These are phyloP conservation scores for Talaromyces thailandensis DNA, from an alignment of 495 filamentous ascomycete genomes.

Conservation along the genomic window DNA sequence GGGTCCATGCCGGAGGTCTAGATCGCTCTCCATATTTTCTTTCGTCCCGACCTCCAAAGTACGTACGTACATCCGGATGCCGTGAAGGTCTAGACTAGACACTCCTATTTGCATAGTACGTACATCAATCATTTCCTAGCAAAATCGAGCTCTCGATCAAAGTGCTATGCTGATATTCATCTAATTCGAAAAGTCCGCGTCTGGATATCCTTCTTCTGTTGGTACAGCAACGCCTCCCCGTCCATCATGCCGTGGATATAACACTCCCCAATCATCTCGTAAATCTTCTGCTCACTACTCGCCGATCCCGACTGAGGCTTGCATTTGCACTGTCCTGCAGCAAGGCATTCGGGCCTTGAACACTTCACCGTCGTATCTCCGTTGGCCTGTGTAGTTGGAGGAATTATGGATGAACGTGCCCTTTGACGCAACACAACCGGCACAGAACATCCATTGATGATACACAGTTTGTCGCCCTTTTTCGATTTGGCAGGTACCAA, in stretches of 20 bases:
- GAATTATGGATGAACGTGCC: background rate
- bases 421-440: constrained; percentile 5
- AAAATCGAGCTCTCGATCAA: too few relatives aligned
- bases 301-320: background rate
- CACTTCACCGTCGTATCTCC: background rate
- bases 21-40: background rate
- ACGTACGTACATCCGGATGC: background rate
- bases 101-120: background rate
- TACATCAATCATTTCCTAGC: too few relatives aligned
- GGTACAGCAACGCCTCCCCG: constrained; percentile 10
- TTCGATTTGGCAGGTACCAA: background rate
- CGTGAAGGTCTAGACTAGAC: background rate
- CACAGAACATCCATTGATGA: constrained; percentile 6
- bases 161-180: background rate
- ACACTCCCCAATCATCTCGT: constrained; percentile 17
- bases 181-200: background rate
- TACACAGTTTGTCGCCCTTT: constrained; percentile 5
- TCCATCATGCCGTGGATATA: constrained; percentile 22
- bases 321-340: background rate
- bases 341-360: background rate
- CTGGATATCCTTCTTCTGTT: background rate
- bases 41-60: background rate
- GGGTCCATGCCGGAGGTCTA: background rate
- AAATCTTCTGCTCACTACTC: constrained; percentile 4
- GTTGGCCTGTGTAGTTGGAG: background rate